A percentile compares a stretch with the other conserved stretches of the same genome.
Evolutionary conservation across 1,139 yeast genomes (phyloP).

Genomic region (Geotrichum klebahnii): DNA sequence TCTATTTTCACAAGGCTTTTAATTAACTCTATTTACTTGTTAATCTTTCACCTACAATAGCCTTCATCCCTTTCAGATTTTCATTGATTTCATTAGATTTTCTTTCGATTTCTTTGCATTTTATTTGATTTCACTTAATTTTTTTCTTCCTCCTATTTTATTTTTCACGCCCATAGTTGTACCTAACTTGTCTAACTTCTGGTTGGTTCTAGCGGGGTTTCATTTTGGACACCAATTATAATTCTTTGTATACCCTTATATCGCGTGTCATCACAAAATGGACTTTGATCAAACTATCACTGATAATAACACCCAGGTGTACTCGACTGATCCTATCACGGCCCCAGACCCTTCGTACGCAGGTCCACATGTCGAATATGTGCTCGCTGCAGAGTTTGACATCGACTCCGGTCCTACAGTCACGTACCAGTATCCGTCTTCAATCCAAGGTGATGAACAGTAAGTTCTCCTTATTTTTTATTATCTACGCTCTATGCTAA

Average conservation of each 20-base stretch:
- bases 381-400: slow-evolving; percentile 53
- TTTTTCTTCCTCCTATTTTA: no score
- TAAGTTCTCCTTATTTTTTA: neutral
- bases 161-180: no score
- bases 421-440: slow-evolving; percentile 49
- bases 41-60: no score
- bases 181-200: no score
- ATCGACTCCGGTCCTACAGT: slow-evolving; percentile 60
- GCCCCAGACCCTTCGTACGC: slow-evolving; percentile 3
- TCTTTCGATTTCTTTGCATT: no score
- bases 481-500: neutral
- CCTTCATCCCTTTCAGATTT: neutral
- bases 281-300: neutral
- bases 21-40: no score
- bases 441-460: slow-evolving; percentile 19
- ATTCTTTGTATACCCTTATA: no score
- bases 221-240: no score
- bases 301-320: neutral
- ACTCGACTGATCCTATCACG: slow-evolving; percentile 4
- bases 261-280: neutral
- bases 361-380: slow-evolving; percentile 36
- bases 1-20: no score
- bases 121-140: no score
- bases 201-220: no score
- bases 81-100: no score